Base-by-base conservation (phyloP, 495 filamentous ascomycete species). In the Neurospora sp. region DNA sequence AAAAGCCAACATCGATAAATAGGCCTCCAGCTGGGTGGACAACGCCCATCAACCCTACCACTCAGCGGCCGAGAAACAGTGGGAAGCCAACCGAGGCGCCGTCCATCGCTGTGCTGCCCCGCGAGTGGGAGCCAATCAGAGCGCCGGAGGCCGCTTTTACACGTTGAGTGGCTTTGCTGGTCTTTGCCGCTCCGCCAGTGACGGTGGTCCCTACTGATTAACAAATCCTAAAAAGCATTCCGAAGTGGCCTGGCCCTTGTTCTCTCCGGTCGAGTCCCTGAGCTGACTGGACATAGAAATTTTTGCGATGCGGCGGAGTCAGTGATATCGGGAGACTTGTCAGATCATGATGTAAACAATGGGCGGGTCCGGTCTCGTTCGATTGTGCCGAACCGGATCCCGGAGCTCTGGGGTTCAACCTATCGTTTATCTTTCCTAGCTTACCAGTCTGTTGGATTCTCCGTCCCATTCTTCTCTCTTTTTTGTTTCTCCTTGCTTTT, bases 31-130 rank as follows among this genome's bases (percentile, higher is more conserved):
- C 53, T 65, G 27, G 53, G 53, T 65, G 53, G 53, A 61, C 53
- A 61, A 17, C 27, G 53, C 12, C 27, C 6, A 31, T 35, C 12
- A 35, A 61, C 27, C 7, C 14, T 17, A 65, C 53, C 53, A 65
- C 31, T 65, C 53, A 65, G 1, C 14, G 53, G 53, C 31, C 53
- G 12, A 8, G 53, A 61, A 61, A 53, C 48, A 14, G 48, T 53
- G 48, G 10, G 20, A 59, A 59, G 48, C 31, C 27, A 65, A 65
- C 27, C 53, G 53, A 65, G 53, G 53, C 53, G 53, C 53, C 8
- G 53, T 31, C 1, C 53, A 61, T 61, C 70, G 74, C 37, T 69
- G 74, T 75, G 74, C 72, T 69, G 61, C 72, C 74, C 74, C 74
- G 69, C 74, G 39, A 35, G 42, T 22, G 37, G 39, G 42, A 42